These are phyloP conservation scores for Lachancea thermotolerans DNA, from an alignment of 805 yeast genomes.

Conservation along the genomic window DNA sequence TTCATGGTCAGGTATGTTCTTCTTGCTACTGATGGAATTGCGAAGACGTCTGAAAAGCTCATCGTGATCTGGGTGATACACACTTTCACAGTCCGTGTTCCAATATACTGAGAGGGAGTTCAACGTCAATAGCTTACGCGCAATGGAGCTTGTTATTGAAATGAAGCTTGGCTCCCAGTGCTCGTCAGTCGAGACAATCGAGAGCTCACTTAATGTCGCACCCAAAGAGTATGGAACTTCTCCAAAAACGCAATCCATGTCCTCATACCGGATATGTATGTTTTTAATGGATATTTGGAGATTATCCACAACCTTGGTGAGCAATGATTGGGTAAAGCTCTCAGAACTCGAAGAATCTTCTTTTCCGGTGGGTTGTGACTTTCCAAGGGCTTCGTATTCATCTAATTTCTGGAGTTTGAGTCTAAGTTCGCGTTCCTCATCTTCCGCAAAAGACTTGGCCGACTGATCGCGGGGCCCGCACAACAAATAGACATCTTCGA, in stretches of 20 bases:
- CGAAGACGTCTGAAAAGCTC: conserved; percentile 45
- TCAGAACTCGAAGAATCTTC: conserved; percentile 51
- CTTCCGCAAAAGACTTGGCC: conserved; percentile 50
- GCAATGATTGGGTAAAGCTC: conserved; percentile 76
- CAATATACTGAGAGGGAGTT: conserved; percentile 74
- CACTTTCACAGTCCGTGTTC: conserved; percentile 59
- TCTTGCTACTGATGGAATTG: conserved; percentile 35
- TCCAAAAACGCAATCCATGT: conserved; percentile 57
- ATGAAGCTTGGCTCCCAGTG: conserved; percentile 83
- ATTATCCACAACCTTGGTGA: conserved; percentile 88
- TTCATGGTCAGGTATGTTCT: conserved; percentile 36
- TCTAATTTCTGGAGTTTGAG: conserved; percentile 64
- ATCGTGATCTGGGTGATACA: conserved; percentile 43
- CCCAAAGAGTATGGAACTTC: conserved; percentile 78
- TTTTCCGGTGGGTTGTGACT: conserved; percentile 33
- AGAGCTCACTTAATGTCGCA: conserved; percentile 71
- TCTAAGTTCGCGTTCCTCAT: conserved; percentile 55
- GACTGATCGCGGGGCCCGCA: conserved; percentile 66
- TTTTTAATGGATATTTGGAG: conserved; percentile 84
- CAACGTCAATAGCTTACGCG: conserved; percentile 72
- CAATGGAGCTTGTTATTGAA: conserved; percentile 54
- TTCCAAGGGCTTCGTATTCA: conserved; percentile 49
- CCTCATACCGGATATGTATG: conserved; percentile 91
- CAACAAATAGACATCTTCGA: conserved; percentile 79
- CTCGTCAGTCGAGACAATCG: conserved; percentile 85